A percentile compares a stretch with the other conserved stretches of the same genome.
Evolutionary conservation across 2,329 filamentous ascomycete species (phyloP).

Genomic region (Chlorencoelia australis): DNA sequence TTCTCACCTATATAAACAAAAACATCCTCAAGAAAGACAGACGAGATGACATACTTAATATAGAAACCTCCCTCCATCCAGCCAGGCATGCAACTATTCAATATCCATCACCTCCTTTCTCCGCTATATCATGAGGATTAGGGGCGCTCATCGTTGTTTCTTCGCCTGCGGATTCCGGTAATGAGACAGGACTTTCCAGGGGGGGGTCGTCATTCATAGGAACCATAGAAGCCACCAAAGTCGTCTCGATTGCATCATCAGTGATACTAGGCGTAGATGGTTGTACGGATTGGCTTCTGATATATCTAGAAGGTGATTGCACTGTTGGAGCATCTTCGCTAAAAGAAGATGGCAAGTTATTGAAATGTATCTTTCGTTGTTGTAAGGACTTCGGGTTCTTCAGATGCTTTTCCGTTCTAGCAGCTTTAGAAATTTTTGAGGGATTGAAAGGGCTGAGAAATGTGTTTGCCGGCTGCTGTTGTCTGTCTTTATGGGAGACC

Average conservation of each 20-base stretch:
- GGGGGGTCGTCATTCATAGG: too few species aligned
- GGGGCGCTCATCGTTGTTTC: constrained; percentile 11
- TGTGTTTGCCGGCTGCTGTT: constrained; percentile 11
- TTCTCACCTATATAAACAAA: background rate
- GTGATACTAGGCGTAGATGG: constrained; percentile 8
- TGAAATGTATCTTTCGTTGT: constrained; percentile 7
- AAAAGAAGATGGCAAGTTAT: constrained; percentile 8
- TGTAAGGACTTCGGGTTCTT: constrained; percentile 6
- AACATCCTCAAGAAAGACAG: background rate
- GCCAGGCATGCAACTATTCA: constrained; percentile 3
- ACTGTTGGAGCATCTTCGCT: constrained; percentile 7
- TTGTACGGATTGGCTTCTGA: constrained; percentile 14
- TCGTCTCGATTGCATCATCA: constrained; percentile 8
- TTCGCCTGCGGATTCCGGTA: constrained; percentile 11
- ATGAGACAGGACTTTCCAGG: constrained; percentile 10
- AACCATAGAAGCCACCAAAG: constrained; percentile 9
- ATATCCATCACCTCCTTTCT: constrained; percentile 11
- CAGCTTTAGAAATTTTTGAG: constrained; percentile 15
- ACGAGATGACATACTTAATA: background rate
- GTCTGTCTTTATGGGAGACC: constrained; percentile 6
- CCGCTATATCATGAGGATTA: constrained; percentile 15
- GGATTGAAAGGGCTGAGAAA: constrained; percentile 14
- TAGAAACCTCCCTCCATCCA: constrained; percentile 2
- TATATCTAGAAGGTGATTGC: constrained; percentile 4
- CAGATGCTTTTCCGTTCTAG: constrained; percentile 10